These are phyloP conservation scores for Colletotrichum liriopes DNA, from an alignment of 2,329 filamentous ascomycete species.

Conservation along the genomic window DNA sequence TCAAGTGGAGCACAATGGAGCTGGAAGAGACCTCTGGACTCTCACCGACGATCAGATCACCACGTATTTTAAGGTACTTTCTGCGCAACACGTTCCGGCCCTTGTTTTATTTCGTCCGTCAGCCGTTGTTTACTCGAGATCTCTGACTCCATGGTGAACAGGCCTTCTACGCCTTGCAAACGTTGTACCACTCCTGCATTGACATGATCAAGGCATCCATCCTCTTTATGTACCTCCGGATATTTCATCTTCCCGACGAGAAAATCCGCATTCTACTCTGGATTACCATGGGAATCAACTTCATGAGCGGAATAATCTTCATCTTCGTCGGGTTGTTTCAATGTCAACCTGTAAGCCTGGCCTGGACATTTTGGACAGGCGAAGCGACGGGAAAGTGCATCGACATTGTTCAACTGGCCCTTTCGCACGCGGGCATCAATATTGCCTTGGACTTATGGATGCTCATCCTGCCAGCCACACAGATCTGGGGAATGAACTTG, in stretches of 20 bases:
- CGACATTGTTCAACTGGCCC: neutral
- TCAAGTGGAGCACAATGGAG: constrained; percentile 28
- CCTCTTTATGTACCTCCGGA: constrained; percentile 39
- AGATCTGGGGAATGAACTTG: constrained; percentile 31
- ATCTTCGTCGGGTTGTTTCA: constrained; percentile 20
- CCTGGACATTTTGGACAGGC: constrained; percentile 31
- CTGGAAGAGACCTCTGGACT: constrained; percentile 37
- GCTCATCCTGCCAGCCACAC: constrained; percentile 20
- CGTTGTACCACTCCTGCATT: constrained; percentile 27
- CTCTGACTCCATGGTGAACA: neutral
- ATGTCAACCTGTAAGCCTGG: constrained; percentile 24
- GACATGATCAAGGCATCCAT: constrained; percentile 37
- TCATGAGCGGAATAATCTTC: constrained; percentile 20
- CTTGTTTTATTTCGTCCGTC: too few species aligned
- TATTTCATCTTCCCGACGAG: constrained; percentile 34
- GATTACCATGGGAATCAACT: constrained; percentile 10
- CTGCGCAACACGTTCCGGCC: too few species aligned
- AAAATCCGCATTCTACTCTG: constrained; percentile 30
- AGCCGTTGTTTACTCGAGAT: rapidly evolving
- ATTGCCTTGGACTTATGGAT: constrained; percentile 35
- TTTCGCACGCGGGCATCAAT: constrained; percentile 28
- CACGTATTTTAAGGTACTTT: constrained; percentile 21
- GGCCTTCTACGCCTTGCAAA: constrained; percentile 26
- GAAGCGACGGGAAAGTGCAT: constrained; percentile 26
- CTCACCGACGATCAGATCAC: neutral